A percentile compares a stretch with the other conserved stretches of the same genome.
Conservation (phyloP, 768 basidiomycete genomes). For the Clavaria fumosa region DNA sequence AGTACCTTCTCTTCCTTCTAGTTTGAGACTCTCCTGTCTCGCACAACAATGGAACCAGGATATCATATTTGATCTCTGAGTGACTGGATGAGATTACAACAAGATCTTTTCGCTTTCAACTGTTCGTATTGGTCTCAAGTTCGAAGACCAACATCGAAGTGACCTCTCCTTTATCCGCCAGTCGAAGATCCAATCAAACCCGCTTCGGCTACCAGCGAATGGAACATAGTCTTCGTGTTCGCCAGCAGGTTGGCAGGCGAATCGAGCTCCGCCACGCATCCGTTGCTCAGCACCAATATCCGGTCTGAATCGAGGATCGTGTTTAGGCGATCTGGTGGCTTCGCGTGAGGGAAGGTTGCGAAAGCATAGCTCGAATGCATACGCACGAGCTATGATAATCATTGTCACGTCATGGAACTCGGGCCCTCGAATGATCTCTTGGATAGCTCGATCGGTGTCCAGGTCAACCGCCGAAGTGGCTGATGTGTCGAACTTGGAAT, state of each 20-base stretch:
- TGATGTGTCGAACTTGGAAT: constrained; percentile 18
- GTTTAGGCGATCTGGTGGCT: constrained; percentile 60
- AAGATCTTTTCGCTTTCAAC: no score
- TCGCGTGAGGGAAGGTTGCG: constrained; percentile 4
- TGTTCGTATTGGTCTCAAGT: no score
- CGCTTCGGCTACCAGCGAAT: constrained; percentile 1
- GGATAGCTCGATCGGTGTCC: constrained; percentile 79
- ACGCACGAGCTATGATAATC: constrained; percentile 79
- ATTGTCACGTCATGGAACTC: constrained; percentile 70
- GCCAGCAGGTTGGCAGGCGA: constrained; percentile 46
- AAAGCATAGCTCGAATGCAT: constrained; percentile 14
- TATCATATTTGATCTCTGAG: no score
- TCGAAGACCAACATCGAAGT: no score
- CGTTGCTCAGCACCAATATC: constrained; percentile 69
- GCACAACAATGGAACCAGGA: no score
- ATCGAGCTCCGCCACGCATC: constrained; percentile 76
- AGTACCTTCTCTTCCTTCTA: no score
- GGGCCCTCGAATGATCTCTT: constrained; percentile 72
- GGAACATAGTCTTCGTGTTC: constrained; percentile 24
- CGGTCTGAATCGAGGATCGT: constrained; percentile 73
- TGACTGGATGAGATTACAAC: no score
- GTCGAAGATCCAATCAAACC: not conserved
- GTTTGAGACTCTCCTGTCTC: no score
- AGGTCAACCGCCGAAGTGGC: constrained; percentile 85
- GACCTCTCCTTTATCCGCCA: no score